Evolutionary conservation across 345 rosid species (phyloP).

Genomic region (Toxicodendron radicans): DNA sequence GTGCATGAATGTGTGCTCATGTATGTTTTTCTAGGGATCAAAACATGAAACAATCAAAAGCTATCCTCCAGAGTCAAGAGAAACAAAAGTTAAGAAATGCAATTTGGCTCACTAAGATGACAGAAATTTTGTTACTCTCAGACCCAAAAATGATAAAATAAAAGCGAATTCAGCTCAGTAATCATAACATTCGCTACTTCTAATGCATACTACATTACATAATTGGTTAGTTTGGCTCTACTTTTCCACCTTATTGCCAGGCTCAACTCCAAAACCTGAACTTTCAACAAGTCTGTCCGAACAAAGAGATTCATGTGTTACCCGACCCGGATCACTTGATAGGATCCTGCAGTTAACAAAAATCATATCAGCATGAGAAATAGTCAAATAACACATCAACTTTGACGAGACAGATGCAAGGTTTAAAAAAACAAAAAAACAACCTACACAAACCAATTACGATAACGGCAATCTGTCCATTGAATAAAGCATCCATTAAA

Average conservation of each 20-base stretch:
- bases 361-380: slow-evolving; percentile 8
- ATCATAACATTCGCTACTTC: neutral
- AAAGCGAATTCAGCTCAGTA: neutral
- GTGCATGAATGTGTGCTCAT: neutral
- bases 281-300: slow-evolving; percentile 24
- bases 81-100: neutral
- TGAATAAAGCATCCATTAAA: slow-evolving; percentile 35
- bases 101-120: neutral
- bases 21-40: neutral
- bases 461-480: slow-evolving; percentile 41
- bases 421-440: slow-evolving; percentile 16
- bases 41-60: neutral
- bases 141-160: neutral
- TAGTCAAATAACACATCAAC: slow-evolving; percentile 3
- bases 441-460: slow-evolving; percentile 54
- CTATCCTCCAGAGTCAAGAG: neutral
- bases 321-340: slow-evolving; percentile 53
- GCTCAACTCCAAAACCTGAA: slow-evolving; percentile 27
- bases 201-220: neutral
- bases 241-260: slow-evolving; percentile 35
- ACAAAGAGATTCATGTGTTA: slow-evolving; percentile 24
- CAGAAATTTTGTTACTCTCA: neutral
- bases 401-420: neutral
- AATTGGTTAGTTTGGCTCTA: neutral
- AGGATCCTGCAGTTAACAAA: slow-evolving; percentile 40